A percentile compares a stretch with the other conserved stretches of the same genome.
Evolutionary conservation across 768 basidiomycete species (phyloP).

Genomic region (Tulasnella sp.): DNA sequence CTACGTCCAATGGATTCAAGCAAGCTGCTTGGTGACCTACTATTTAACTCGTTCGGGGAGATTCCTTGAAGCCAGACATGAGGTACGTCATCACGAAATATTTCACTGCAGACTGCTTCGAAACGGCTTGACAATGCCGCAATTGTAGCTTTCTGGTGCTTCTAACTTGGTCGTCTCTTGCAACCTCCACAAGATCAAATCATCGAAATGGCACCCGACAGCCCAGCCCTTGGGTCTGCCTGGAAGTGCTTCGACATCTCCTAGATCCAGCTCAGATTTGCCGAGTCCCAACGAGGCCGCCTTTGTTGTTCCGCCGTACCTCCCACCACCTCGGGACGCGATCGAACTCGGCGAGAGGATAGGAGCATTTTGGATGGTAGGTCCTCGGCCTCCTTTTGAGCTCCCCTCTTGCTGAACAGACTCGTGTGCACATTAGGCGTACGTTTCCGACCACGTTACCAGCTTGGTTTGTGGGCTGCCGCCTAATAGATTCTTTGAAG

Average conservation of each 20-base stretch:
- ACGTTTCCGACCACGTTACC: not conserved
- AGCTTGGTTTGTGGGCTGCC: slow-evolving; percentile 2
- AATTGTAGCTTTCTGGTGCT: slow-evolving; percentile 9
- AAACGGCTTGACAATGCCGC: not conserved
- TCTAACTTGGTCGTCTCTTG: slow-evolving; percentile 8
- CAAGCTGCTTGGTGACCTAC: slow-evolving; percentile 9
- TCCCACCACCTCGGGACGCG: not conserved
- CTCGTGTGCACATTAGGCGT: not conserved
- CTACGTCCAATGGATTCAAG: slow-evolving; percentile 13
- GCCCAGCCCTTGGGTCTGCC: not conserved
- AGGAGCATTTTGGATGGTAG: slow-evolving; percentile 5
- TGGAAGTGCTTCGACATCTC: not conserved
- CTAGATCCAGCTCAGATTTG: not conserved
- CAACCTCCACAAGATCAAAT: slow-evolving; percentile 14
- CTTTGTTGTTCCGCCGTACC: not conserved
- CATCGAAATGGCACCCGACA: not conserved
- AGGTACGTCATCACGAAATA: not conserved
- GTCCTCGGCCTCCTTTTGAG: not conserved
- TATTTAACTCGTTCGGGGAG: slow-evolving; percentile 11
- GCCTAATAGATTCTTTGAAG: not conserved
- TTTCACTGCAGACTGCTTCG: not conserved
- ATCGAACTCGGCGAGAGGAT: slow-evolving; percentile 11
- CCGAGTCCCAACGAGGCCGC: not conserved
- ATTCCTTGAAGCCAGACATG: slow-evolving; percentile 14
- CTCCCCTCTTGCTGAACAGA: not conserved